Conservation (phyloP, 2,329 filamentous ascomycete genomes). For the Diaporthe sp. region DNA sequence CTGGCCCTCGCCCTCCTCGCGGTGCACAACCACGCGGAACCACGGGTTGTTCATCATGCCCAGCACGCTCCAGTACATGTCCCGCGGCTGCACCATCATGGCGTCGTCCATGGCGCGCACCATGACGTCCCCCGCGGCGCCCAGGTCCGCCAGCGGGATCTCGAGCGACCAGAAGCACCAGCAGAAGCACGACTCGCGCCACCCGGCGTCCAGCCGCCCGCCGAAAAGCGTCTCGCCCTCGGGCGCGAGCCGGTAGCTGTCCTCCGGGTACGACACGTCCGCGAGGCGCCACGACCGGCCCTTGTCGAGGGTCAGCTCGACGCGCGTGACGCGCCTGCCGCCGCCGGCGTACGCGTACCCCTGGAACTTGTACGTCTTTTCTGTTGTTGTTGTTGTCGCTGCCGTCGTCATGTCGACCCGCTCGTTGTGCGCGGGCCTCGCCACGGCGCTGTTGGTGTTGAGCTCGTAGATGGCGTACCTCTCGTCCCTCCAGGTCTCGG, state of each 20-base stretch:
- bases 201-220: constrained; percentile 83
- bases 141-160: constrained; percentile 73
- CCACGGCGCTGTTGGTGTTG: constrained; percentile 87
- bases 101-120: constrained; percentile 92
- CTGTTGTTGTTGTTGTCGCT: no score
- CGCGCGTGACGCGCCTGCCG: constrained; percentile 84
- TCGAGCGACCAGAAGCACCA: constrained; percentile 93
- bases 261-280: constrained; percentile 86
- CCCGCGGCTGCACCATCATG: constrained; percentile 87
- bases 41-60: constrained; percentile 99
- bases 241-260: constrained; percentile 78
- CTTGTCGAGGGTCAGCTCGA: constrained; percentile 87
- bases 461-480: constrained; percentile 94
- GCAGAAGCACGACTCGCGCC: constrained; percentile 86
- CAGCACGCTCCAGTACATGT: constrained; percentile 96
- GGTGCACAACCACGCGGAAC: constrained; percentile 85
- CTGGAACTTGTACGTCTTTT: constrained; percentile 72
- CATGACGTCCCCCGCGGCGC: constrained; percentile 79
- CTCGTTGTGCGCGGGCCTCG: constrained; percentile 85
- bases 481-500: constrained; percentile 88
- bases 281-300: constrained; percentile 85
- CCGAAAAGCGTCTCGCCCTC: constrained; percentile 78
- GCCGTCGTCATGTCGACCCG: constrained; percentile 50
- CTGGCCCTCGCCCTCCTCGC: constrained; percentile 71
- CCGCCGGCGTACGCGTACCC: constrained; percentile 94